A percentile compares a stretch with the other conserved stretches of the same genome.
Evolutionary conservation across 2,329 filamentous ascomycete species (phyloP).

Genomic region (Diaporthe velutina): DNA sequence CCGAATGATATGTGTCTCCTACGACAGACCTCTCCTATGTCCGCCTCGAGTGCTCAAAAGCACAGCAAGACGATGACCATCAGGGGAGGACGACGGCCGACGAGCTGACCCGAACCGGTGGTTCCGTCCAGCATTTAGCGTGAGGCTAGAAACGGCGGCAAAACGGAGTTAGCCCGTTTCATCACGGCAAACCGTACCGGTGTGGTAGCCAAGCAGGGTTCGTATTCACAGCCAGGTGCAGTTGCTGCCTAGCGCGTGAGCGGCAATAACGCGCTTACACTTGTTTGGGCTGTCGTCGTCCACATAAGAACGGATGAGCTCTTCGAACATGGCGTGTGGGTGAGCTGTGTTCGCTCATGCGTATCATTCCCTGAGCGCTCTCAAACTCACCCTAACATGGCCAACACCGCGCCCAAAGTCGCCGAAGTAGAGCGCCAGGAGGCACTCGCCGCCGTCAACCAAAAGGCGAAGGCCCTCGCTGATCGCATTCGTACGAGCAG

Average conservation of each 20-base stretch:
- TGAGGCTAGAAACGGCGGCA: neutral
- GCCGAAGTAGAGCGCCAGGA: conserved; percentile 44
- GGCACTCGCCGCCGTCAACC: conserved; percentile 45
- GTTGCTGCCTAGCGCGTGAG: conserved; percentile 17
- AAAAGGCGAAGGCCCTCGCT: conserved; percentile 54
- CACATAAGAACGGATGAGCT: neutral
- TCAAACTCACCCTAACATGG: conserved; percentile 8
- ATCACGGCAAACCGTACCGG: neutral
- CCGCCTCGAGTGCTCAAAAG: too few species aligned
- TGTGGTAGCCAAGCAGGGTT: too few species aligned
- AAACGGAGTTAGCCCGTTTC: neutral
- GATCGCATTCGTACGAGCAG: conserved; percentile 55
- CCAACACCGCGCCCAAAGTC: conserved; percentile 43
- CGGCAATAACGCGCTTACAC: conserved; percentile 11
- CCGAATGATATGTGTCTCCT: too few species aligned
- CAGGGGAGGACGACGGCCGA: too few species aligned
- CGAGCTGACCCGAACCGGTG: too few species aligned
- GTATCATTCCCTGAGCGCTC: neutral
- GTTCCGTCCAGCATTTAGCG: neutral
- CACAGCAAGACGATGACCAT: too few species aligned
- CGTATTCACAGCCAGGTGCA: neutral
- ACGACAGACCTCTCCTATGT: too few species aligned
- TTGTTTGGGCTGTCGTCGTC: neutral
- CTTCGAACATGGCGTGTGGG: too few species aligned
- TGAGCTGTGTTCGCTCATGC: neutral